A percentile compares a stretch with the other conserved stretches of the same genome.
These are phyloP conservation scores for Lachnellula occidentalis DNA, from an alignment of 2,329 filamentous ascomycete species.

Conservation along the genomic window DNA sequence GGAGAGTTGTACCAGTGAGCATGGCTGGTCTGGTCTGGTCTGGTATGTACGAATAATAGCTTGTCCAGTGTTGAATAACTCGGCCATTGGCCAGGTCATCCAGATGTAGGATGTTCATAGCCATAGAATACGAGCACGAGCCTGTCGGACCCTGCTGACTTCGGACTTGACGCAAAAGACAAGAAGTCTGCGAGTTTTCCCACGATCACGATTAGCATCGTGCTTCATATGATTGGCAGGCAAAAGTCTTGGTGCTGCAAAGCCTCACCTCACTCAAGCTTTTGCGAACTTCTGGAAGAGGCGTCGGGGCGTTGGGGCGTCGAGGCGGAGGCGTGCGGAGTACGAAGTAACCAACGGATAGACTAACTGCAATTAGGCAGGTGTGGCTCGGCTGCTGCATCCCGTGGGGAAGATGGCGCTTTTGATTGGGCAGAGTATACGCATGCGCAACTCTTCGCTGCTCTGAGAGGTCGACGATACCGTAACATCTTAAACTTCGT, in stretches of 20 bases:
- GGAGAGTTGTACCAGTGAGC: too few relatives aligned
- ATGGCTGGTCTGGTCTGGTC: too few relatives aligned
- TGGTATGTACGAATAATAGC: too few relatives aligned
- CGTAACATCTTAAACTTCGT: too few relatives aligned
- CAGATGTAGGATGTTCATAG: constrained; percentile 2
- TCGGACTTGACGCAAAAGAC: too few relatives aligned
- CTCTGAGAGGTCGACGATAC: too few relatives aligned
- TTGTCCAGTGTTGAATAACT: too few relatives aligned
- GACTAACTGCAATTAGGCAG: constrained; percentile 10
- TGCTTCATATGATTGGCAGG: constrained; percentile 2
- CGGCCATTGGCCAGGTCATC: too few relatives aligned
- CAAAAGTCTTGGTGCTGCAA: not conserved
- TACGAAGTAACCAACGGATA: not conserved
- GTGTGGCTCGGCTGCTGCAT: not conserved
- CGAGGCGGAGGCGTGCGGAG: not conserved
- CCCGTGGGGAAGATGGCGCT: constrained; percentile 5
- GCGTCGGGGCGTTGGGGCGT: not conserved
- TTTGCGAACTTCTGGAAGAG: not conserved
- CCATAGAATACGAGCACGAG: constrained; percentile 21
- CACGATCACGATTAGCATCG: not conserved
- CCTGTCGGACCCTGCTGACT: not conserved
- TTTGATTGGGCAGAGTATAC: constrained; percentile 3
- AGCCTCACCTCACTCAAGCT: not conserved
- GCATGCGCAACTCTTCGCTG: not conserved
- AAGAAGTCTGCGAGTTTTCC: not conserved